Percentiles rank a stretch among this genome's conserved stretches.
These are phyloP conservation scores for Kuraishia hungarica DNA, from an alignment of 805 yeast species.

Conservation along the genomic window DNA sequence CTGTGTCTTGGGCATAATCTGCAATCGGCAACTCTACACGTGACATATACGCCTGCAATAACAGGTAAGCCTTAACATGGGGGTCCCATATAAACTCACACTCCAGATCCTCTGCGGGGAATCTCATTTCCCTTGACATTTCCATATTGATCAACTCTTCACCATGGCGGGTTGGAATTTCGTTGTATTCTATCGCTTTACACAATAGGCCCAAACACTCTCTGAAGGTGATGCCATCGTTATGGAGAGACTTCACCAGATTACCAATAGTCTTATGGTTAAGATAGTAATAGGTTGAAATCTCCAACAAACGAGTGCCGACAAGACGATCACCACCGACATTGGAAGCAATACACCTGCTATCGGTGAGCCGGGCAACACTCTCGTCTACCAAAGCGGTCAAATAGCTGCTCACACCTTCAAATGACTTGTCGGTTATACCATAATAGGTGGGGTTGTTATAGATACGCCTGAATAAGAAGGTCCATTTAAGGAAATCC, in stretches of 20 bases:
- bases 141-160: slow-evolving; percentile 84
- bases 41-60: slow-evolving; percentile 65
- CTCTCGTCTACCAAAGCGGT: slow-evolving; percentile 63
- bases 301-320: slow-evolving; percentile 76
- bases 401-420: slow-evolving; percentile 50
- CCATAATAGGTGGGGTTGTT: slow-evolving; percentile 75
- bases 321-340: slow-evolving; percentile 38
- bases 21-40: slow-evolving; percentile 82
- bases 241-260: slow-evolving; percentile 44
- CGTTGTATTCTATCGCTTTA: slow-evolving; percentile 71
- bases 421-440: slow-evolving; percentile 48
- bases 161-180: slow-evolving; percentile 84
- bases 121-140: slow-evolving; percentile 67
- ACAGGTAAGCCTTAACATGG: slow-evolving; percentile 67
- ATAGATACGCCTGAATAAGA: slow-evolving; percentile 63
- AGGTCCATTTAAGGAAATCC: slow-evolving; percentile 73
- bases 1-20: slow-evolving; percentile 90
- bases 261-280: slow-evolving; percentile 83
- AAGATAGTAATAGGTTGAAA: slow-evolving; percentile 86
- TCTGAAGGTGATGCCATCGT: slow-evolving; percentile 36
- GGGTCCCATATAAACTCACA: slow-evolving; percentile 76
- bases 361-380: slow-evolving; percentile 56
- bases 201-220: slow-evolving; percentile 55
- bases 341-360: slow-evolving; percentile 53
- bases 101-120: slow-evolving; percentile 46